These are phyloP conservation scores for Aureobasidium vineae DNA, from an alignment of 2,329 filamentous ascomycete species.

Conservation along the genomic window DNA sequence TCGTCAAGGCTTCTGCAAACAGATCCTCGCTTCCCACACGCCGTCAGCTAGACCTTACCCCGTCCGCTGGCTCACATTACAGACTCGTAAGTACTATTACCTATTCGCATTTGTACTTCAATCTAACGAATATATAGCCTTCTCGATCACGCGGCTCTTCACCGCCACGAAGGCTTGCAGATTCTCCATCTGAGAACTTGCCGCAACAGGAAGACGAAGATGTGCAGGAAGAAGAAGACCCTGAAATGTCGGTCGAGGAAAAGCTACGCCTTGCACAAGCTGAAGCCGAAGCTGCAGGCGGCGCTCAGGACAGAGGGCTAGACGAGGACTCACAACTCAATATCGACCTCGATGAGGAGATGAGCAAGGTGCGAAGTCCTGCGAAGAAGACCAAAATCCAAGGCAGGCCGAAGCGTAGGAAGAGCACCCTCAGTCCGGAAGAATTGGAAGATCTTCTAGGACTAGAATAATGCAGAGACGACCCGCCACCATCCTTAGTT, in stretches of 20 bases:
- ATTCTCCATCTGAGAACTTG: constrained; percentile 31
- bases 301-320: constrained; percentile 28
- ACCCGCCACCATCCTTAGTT: constrained; percentile 3
- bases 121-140: constrained; percentile 33
- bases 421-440: constrained; percentile 73
- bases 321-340: constrained; percentile 34
- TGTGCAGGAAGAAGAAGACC: constrained; percentile 35
- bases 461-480: constrained; percentile 26
- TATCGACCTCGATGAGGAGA: constrained; percentile 53
- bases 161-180: constrained; percentile 32
- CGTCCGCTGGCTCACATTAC: constrained; percentile 19
- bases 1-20: constrained; percentile 27
- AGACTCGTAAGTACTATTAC: constrained; percentile 27
- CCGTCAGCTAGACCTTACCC: background rate
- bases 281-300: constrained; percentile 47
- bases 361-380: constrained; percentile 33
- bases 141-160: constrained; percentile 26
- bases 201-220: constrained; percentile 32
- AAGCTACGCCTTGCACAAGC: constrained; percentile 47
- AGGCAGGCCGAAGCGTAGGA: constrained; percentile 61
- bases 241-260: constrained; percentile 43
- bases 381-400: constrained; percentile 50
- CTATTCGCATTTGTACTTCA: constrained; percentile 25
- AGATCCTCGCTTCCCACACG: constrained; percentile 10
- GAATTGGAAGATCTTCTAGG: constrained; percentile 63